phyloP scores from a whole-genome alignment of 768 basidiomycete genomes.

The Pleurotus salmoneostramineus region DNA sequence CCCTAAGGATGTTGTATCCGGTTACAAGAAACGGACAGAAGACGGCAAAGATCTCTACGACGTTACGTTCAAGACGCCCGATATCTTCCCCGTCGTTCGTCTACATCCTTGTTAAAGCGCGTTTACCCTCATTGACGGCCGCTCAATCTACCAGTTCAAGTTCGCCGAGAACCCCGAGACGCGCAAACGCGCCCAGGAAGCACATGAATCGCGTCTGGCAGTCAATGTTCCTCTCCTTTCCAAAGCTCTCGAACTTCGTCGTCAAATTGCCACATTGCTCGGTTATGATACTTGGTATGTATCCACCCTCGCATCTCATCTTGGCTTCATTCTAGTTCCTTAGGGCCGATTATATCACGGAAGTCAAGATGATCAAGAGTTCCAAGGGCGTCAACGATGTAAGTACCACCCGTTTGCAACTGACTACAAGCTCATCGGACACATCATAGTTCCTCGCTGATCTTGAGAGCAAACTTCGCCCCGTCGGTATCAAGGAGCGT shows the following conservation, averaged over 20 bases:
- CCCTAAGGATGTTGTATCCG: conserved; percentile 73
- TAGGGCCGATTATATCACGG: conserved; percentile 78
- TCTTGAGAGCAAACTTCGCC: conserved; percentile 67
- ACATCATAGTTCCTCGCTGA: conserved; percentile 66
- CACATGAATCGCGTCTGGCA: conserved; percentile 62
- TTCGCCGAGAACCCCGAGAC: conserved; percentile 69
- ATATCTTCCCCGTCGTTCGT: conserved; percentile 12
- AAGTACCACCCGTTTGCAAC: conserved; percentile 11
- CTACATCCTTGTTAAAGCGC: background rate
- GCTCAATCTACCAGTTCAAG: conserved; percentile 55
- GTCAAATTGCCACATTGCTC: conserved; percentile 62
- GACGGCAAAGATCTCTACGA: conserved; percentile 51
- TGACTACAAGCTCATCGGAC: conserved; percentile 6
- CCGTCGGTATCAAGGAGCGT: conserved; percentile 67
- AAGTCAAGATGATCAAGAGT: conserved; percentile 82
- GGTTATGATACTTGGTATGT: conserved; percentile 67
- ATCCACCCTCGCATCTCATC: background rate
- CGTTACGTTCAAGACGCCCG: conserved; percentile 13
- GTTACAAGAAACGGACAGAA: conserved; percentile 65
- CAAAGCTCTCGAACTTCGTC: conserved; percentile 66
- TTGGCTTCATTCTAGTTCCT: background rate
- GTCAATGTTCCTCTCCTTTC: conserved; percentile 70
- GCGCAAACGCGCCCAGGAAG: conserved; percentile 61
- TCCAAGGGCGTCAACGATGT: conserved; percentile 58
- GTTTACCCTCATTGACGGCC: background rate